A percentile compares a stretch with the other conserved stretches of the same genome.
Conservation (phyloP, 805 yeast genomes). For the Hanseniaspora jakobsenii region DNA sequence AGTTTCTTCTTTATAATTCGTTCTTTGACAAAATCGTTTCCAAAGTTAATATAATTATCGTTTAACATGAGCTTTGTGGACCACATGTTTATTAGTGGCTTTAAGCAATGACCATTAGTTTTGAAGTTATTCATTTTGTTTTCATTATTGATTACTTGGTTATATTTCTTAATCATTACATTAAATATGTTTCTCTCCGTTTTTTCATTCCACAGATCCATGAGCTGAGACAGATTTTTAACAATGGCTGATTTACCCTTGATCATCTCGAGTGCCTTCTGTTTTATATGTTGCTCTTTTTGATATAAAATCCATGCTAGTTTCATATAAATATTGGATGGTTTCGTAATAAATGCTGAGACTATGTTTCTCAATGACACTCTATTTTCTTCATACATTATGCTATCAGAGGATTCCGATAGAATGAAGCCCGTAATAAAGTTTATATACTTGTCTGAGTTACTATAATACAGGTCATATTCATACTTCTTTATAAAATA, state of each 20-base stretch:
- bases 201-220: neutral
- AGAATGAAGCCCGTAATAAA: neutral
- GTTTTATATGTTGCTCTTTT: neutral
- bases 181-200: neutral
- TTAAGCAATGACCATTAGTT: no score
- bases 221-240: neutral
- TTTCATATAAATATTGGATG: conserved; percentile 12
- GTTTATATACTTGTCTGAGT: conserved; percentile 10
- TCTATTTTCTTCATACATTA: neutral
- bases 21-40: conserved; percentile 11
- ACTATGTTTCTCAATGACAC: neutral
- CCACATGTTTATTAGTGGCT: neutral
- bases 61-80: neutral
- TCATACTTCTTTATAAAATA: conserved; percentile 12
- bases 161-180: neutral
- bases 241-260: neutral
- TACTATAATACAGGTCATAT: conserved; percentile 1
- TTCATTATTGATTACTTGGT: neutral
- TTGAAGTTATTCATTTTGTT: no score
- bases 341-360: neutral
- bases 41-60: neutral
- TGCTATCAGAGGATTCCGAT: neutral
- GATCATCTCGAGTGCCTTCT: neutral
- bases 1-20: neutral
- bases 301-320: neutral